These are phyloP conservation scores for Hortiboletus campestris DNA, from an alignment of 768 basidiomycete species.

Conservation along the genomic window DNA sequence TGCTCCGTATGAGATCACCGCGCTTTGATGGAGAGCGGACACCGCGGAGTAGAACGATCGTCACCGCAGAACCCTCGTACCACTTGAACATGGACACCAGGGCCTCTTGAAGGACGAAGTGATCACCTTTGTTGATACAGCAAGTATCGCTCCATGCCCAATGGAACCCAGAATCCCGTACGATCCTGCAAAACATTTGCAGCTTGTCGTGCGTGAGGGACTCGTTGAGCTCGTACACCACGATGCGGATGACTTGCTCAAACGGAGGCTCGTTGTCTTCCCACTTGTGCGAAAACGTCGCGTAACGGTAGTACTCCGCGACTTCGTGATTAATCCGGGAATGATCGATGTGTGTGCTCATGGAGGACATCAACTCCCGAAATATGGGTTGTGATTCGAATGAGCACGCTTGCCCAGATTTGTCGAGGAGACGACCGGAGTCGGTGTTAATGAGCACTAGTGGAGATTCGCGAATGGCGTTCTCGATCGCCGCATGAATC, in stretches of 20 bases:
- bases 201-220: neutral
- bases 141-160: neutral
- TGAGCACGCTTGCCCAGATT: neutral
- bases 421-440: constrained; percentile 2
- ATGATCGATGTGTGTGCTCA: neutral
- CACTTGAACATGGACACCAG: neutral
- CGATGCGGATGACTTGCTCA: neutral
- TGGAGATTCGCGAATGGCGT: constrained; percentile 1
- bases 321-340: neutral
- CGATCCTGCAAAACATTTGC: neutral
- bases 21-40: neutral
- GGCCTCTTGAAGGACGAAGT: neutral
- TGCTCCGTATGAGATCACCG: neutral
- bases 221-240: neutral
- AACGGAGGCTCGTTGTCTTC: neutral
- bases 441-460: constrained; percentile 4
- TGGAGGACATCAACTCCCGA: constrained; percentile 3
- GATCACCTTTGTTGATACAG: neutral
- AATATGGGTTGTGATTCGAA: constrained; percentile 5
- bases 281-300: neutral
- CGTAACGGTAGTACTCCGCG: neutral
- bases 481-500: neutral
- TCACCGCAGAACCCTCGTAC: neutral
- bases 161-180: neutral
- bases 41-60: neutral